These are phyloP conservation scores for Bonia amplexicaulis DNA, from an alignment of 176 grass and related monocot genomes.

Conservation along the genomic window DNA sequence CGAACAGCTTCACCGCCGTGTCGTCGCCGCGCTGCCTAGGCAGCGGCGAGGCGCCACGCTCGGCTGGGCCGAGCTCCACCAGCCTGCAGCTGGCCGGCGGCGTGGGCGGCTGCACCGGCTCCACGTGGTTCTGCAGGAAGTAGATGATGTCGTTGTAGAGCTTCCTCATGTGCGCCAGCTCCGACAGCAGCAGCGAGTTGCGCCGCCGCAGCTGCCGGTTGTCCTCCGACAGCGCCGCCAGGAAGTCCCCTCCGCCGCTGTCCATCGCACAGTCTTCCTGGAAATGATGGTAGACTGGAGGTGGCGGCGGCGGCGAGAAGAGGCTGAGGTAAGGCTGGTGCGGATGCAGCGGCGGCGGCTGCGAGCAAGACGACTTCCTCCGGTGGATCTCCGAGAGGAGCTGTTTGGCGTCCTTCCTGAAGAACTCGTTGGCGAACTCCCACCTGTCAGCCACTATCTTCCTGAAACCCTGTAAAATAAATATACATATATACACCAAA, in stretches of 20 bases:
- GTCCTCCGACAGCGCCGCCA: constrained; percentile 60
- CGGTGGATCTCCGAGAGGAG: constrained; percentile 74
- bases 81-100: constrained; percentile 11
- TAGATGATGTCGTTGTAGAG: constrained; percentile 76
- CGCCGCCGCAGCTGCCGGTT: constrained; percentile 64
- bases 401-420: constrained; percentile 71
- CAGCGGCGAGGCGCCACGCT: neutral
- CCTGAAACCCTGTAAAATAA: constrained; percentile 59
- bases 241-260: constrained; percentile 12
- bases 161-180: constrained; percentile 73
- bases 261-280: neutral
- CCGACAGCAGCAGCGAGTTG: constrained; percentile 67
- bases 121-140: constrained; percentile 76
- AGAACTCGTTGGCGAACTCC: constrained; percentile 84
- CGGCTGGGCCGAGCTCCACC: constrained; percentile 24
- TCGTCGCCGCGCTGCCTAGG: neutral
- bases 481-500: neutral
- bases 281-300: neutral
- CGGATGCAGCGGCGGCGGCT: neutral
- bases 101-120: neutral
- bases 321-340: constrained; percentile 33
- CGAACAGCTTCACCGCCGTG: constrained; percentile 60
- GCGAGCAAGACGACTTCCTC: constrained; percentile 55
- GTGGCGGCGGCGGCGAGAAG: neutral
- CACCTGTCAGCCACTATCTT: constrained; percentile 84